Base-by-base conservation (phyloP, 495 filamentous ascomycete genomes). In the Aspergillus carlsbadensis region DNA sequence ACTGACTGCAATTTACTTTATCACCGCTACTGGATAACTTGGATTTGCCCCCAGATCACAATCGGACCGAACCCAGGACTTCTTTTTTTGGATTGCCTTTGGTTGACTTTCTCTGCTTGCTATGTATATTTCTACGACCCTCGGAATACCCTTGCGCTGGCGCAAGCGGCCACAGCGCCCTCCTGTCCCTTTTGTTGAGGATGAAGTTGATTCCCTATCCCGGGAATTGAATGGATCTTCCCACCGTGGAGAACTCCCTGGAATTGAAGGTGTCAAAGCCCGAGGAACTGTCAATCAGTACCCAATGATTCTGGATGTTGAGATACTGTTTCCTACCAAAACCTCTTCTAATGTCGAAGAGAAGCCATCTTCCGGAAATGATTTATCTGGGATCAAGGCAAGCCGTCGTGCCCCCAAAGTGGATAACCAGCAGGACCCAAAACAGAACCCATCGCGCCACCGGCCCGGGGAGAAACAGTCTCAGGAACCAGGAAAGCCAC, bases 221-320 rank as follows among this genome's bases (percentile, higher is more conserved):
- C 69, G 70, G 56, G 77, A 80, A 59, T 50, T 76, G 11, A 40
- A 72, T 39, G 73, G 70, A 46, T 56, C 68, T 31, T 62, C 66
- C 36, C 59, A 66, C 15, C 50, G 71, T 21, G 64, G 68, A 45
- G 67, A 71, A 43, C 71, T 67, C 21, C 70, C 68, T 1, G 73
- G 69, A 29, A 21, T 71, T 22, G 72, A 77, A 46, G 77, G 74
- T 22, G 67, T 65, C n/a, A 63, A 67, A 46, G 56, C 41, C 56
- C 67, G 76, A 54, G 79, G 79, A 35, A 67, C 67, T 21, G 59
- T 80, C 56, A 75, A 80, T 51, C 79, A 82, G 52, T 65, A 68
- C 17, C 78, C 78, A 0, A 63, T 82, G 46, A 64, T 82, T 24
- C 51, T 77, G 22, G 62, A 71, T 36, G 43, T 61, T 42, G 49